Conservation (phyloP, 768 basidiomycete genomes). For the Suillus placidus region DNA sequence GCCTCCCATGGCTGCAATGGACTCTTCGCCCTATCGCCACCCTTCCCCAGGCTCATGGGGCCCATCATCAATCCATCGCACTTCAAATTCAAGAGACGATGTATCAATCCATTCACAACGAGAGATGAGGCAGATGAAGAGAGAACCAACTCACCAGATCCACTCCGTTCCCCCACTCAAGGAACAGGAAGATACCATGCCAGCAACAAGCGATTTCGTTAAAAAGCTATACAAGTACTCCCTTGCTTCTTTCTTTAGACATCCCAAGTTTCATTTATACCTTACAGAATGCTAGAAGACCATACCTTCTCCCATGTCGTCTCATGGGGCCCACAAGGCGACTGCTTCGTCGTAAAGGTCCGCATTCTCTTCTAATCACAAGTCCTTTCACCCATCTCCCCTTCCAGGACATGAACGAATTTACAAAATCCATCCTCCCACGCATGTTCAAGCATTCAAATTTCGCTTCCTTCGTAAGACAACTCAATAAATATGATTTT, state of each 20-base stretch:
- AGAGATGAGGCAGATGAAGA: constrained; percentile 33
- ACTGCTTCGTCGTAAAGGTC: constrained; percentile 88
- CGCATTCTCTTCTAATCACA: constrained; percentile 9
- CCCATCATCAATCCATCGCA: constrained; percentile 30
- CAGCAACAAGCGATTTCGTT: constrained; percentile 90
- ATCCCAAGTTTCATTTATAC: background rate
- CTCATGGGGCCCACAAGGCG: constrained; percentile 81
- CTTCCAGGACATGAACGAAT: constrained; percentile 87
- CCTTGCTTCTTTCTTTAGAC: background rate
- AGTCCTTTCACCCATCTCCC: background rate
- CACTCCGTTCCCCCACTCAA: constrained; percentile 32
- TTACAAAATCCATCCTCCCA: constrained; percentile 88
- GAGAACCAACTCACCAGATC: constrained; percentile 30
- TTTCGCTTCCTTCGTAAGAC: constrained; percentile 89
- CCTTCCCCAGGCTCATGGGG: constrained; percentile 28
- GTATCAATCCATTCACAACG: constrained; percentile 29
- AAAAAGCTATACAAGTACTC: constrained; percentile 91
- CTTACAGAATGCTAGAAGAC: constrained; percentile 84
- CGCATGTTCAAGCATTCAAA: constrained; percentile 96
- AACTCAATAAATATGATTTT: constrained; percentile 96
- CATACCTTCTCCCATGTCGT: constrained; percentile 71
- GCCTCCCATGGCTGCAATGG: constrained; percentile 28
- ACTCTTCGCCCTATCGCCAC: constrained; percentile 31
- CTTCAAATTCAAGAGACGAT: constrained; percentile 48
- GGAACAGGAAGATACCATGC: constrained; percentile 72